These are phyloP conservation scores for Fusarium beomiforme DNA, from an alignment of 2,329 filamentous ascomycete species.

Conservation along the genomic window DNA sequence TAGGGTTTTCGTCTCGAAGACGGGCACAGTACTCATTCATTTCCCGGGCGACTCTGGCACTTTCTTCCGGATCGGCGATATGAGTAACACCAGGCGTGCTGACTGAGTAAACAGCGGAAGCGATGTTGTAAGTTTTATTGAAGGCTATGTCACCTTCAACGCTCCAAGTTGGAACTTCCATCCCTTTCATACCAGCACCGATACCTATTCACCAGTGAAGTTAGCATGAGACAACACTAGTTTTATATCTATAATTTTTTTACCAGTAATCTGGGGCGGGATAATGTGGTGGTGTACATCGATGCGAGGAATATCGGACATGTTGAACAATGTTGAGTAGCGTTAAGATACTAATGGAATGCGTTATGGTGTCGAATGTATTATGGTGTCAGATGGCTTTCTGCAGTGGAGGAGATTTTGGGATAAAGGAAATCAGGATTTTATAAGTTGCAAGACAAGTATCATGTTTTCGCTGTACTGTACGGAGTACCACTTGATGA, in stretches of 20 bases:
- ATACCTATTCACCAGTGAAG: neutral
- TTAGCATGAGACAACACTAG: too few relatives aligned
- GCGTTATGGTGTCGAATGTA: too few relatives aligned
- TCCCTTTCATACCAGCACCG: neutral
- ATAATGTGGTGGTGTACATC: neutral
- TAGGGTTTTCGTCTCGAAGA: neutral
- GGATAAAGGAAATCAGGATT: too few relatives aligned
- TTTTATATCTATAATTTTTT: too few relatives aligned
- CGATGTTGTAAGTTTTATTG: neutral
- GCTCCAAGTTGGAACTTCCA: neutral
- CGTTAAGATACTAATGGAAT: too few relatives aligned
- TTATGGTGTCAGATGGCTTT: too few relatives aligned
- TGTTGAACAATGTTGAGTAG: neutral
- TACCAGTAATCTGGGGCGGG: neutral
- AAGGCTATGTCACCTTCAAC: neutral
- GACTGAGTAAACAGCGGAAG: neutral
- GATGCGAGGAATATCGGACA: neutral
- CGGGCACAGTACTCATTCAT: neutral
- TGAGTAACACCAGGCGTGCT: neutral
- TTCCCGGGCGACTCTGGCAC: neutral
- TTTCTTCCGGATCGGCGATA: neutral
- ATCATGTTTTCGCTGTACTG: too few relatives aligned
- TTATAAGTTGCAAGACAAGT: too few relatives aligned
- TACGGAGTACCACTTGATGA: too few relatives aligned
- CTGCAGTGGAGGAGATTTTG: too few relatives aligned